These are phyloP conservation scores for Sarocladium strictum DNA, from an alignment of 2,329 filamentous ascomycete species.

Conservation along the genomic window DNA sequence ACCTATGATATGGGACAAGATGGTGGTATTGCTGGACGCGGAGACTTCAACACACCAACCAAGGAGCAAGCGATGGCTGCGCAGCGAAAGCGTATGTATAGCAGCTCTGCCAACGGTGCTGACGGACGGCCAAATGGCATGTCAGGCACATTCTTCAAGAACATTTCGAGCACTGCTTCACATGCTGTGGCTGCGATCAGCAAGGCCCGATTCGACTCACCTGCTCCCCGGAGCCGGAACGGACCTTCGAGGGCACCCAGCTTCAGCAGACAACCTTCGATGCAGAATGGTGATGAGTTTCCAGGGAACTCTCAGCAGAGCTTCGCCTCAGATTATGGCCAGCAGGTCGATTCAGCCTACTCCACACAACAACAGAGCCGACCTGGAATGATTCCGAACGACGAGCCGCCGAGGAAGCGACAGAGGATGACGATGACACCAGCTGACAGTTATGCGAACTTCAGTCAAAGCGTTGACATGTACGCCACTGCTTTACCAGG, in stretches of 20 bases:
- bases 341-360: conserved; percentile 65
- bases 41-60: conserved; percentile 85
- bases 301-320: conserved; percentile 79
- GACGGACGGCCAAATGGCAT: conserved; percentile 62
- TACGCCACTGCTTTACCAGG: conserved; percentile 48
- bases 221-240: conserved; percentile 60
- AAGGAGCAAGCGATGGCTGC: conserved; percentile 99
- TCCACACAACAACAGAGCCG: conserved; percentile 45
- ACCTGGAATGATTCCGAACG: conserved; percentile 45
- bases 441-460: conserved; percentile 47
- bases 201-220: conserved; percentile 91
- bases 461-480: conserved; percentile 37
- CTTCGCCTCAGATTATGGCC: conserved; percentile 68
- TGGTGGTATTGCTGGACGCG: conserved; percentile 63
- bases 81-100: conserved; percentile 88
- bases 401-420: conserved; percentile 76
- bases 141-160: conserved; percentile 91
- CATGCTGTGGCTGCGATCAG: conserved; percentile 94
- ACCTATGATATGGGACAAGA: conserved; percentile 78
- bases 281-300: conserved; percentile 63
- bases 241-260: conserved; percentile 61
- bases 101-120: conserved; percentile 47
- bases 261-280: conserved; percentile 65
- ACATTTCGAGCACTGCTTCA: conserved; percentile 88
- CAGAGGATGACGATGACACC: conserved; percentile 52